Conservation (phyloP, 352 stramenopile species). For the Albugo laibachii region DNA sequence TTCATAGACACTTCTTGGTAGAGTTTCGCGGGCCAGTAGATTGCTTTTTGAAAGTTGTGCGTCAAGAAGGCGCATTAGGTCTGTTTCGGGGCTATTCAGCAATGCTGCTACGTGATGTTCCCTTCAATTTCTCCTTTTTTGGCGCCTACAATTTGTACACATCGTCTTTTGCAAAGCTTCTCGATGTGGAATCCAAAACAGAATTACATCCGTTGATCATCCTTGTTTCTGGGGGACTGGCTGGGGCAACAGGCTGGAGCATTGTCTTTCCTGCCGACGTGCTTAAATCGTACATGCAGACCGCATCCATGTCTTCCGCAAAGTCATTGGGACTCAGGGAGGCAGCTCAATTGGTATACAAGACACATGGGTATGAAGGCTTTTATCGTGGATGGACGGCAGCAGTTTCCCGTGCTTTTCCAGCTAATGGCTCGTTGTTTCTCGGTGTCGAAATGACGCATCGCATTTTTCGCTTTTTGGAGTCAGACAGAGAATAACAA, state of each 20-base stretch:
- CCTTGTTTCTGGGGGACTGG: conserved; percentile 51
- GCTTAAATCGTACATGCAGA: conserved; percentile 75
- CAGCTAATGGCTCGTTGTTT: conserved; percentile 76
- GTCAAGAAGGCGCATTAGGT: conserved; percentile 32
- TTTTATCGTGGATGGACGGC: conserved; percentile 80
- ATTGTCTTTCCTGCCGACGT: conserved; percentile 75
- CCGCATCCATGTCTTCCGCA: conserved; percentile 9
- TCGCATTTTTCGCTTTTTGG: conserved; percentile 31
- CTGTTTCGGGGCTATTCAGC: conserved; percentile 70
- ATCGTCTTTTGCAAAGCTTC: conserved; percentile 17
- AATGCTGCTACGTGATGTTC: conserved; percentile 68
- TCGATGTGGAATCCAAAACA: conserved; percentile 37
- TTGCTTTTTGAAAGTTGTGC: conserved; percentile 42
- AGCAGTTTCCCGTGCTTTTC: conserved; percentile 69
- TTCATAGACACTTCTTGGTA: conserved; percentile 1
- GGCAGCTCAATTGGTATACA: conserved; percentile 33
- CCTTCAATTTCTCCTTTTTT: conserved; percentile 85
- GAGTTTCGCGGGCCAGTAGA: conserved; percentile 44
- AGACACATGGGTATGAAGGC: conserved; percentile 37
- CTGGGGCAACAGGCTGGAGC: conserved; percentile 61
- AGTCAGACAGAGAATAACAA: no score
- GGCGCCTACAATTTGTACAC: conserved; percentile 65
- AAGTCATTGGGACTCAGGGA: conserved; percentile 16
- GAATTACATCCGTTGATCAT: conserved; percentile 55
- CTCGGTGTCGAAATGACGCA: conserved; percentile 79